phyloP scores from a whole-genome alignment of 805 yeast genomes.

The Lachancea dasiensis region DNA sequence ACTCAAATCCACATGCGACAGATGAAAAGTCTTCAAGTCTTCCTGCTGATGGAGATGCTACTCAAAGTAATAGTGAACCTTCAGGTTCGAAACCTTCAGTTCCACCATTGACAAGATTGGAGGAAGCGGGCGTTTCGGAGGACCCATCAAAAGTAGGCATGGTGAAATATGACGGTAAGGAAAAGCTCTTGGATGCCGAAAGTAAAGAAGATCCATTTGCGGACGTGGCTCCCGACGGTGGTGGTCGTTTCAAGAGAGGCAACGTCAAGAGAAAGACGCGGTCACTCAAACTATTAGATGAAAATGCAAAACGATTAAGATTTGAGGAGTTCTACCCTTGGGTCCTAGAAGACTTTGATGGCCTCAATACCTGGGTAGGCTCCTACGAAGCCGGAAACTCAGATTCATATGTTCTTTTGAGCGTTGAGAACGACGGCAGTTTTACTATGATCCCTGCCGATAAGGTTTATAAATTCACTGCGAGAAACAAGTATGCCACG shows the following conservation, averaged over 20 bases:
- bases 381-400: conserved; percentile 85
- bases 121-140: conserved; percentile 36
- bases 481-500: conserved; percentile 88
- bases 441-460: conserved; percentile 94
- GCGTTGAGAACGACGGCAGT: conserved; percentile 72
- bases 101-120: conserved; percentile 28
- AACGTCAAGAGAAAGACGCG: conserved; percentile 73
- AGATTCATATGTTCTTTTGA: conserved; percentile 79
- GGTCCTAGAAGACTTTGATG: conserved; percentile 97
- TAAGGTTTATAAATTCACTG: conserved; percentile 88
- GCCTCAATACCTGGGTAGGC: conserved; percentile 91
- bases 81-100: neutral
- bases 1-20: conserved; percentile 2
- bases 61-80: neutral
- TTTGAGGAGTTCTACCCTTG: conserved; percentile 97
- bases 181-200: conserved; percentile 37
- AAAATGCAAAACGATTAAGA: conserved; percentile 72
- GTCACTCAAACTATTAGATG: conserved; percentile 76
- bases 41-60: neutral
- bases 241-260: conserved; percentile 60
- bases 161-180: conserved; percentile 36
- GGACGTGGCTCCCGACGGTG: conserved; percentile 90
- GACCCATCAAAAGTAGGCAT: conserved; percentile 36
- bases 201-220: conserved; percentile 38
- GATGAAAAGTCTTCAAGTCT: no score